A percentile compares a stretch with the other conserved stretches of the same genome.
Conservation (phyloP, 768 basidiomycete species). For the Pseudohyphozyma bogoriensis region DNA sequence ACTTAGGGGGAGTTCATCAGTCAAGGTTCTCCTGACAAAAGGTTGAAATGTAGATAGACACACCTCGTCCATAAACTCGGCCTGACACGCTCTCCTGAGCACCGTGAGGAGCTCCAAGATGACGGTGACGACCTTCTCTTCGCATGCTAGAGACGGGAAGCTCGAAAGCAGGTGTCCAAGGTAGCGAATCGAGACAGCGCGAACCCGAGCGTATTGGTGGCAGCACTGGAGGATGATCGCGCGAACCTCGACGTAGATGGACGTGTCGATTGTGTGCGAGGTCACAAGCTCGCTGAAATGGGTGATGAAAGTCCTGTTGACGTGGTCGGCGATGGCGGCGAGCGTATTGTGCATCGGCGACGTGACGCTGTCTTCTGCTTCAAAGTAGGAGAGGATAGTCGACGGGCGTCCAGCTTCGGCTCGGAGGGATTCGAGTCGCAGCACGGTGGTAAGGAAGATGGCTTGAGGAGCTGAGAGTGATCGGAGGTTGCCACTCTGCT, state of each 20-base stretch:
- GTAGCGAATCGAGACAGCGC: conserved; percentile 72
- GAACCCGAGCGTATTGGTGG: conserved; percentile 67
- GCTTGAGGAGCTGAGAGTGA: conserved; percentile 69
- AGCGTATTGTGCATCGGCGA: conserved; percentile 3
- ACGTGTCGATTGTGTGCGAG: conserved; percentile 62
- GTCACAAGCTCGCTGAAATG: conserved; percentile 65
- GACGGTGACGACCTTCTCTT: conserved; percentile 71
- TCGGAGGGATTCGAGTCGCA: conserved; percentile 79
- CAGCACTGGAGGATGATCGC: conserved; percentile 66
- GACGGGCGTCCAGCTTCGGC: conserved; percentile 69
- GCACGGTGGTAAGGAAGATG: conserved; percentile 72
- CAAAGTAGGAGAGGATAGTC: conserved; percentile 73
- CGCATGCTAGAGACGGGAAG: conserved; percentile 91
- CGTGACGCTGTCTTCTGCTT: conserved; percentile 71
- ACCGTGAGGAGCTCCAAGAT: conserved; percentile 86
- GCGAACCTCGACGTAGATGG: conserved; percentile 62
- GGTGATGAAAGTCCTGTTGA: conserved; percentile 62
- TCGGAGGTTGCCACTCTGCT: conserved; percentile 59
- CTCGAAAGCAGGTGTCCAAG: conserved; percentile 74
- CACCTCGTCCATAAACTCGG: conserved; percentile 85
- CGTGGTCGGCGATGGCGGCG: conserved; percentile 60
- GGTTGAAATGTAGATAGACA: conserved; percentile 20
- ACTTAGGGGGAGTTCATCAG: conserved; percentile 45
- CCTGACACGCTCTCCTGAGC: conserved; percentile 74
- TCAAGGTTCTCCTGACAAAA: background rate